A percentile compares a stretch with the other conserved stretches of the same genome.
phyloP scores from a whole-genome alignment of 352 stramenopile genomes.

The Globisporangium uncinulatum region DNA sequence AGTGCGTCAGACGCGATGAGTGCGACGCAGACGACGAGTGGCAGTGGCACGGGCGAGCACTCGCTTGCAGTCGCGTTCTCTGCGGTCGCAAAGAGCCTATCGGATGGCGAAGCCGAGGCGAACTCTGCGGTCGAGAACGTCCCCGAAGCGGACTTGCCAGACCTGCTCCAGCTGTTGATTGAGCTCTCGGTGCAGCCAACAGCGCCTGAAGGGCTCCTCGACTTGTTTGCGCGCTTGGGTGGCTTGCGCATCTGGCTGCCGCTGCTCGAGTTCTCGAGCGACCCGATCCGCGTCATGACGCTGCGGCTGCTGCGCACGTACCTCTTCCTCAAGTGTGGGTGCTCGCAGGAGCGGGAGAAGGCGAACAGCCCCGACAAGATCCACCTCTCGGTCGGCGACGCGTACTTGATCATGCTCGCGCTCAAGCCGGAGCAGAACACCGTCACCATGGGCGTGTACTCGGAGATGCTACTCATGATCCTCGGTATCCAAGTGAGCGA shows the following conservation, averaged over 20 bases:
- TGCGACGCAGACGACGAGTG: background rate
- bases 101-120: constrained; percentile 61
- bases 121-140: constrained; percentile 72
- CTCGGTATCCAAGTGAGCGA: constrained; percentile 66
- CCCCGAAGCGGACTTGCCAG: constrained; percentile 59
- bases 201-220: constrained; percentile 58
- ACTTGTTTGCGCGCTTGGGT: constrained; percentile 69
- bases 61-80: constrained; percentile 29
- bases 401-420: constrained; percentile 78
- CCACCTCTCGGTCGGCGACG: constrained; percentile 68
- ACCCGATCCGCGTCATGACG: constrained; percentile 76
- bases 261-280: constrained; percentile 65
- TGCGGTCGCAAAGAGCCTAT: constrained; percentile 45
- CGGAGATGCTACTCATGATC: constrained; percentile 70
- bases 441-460: constrained; percentile 76
- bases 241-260: constrained; percentile 80
- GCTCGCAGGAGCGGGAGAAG: constrained; percentile 53
- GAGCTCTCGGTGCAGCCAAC: constrained; percentile 70
- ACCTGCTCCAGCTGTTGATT: constrained; percentile 73
- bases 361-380: constrained; percentile 64
- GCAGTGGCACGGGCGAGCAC: constrained; percentile 13
- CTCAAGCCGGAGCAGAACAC: constrained; percentile 60
- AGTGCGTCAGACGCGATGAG: constrained; percentile 35
- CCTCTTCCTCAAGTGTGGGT: constrained; percentile 71
- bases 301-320: constrained; percentile 74